phyloP scores from a whole-genome alignment of 1,139 yeast genomes.

The Meyerozyma smithsonii region DNA sequence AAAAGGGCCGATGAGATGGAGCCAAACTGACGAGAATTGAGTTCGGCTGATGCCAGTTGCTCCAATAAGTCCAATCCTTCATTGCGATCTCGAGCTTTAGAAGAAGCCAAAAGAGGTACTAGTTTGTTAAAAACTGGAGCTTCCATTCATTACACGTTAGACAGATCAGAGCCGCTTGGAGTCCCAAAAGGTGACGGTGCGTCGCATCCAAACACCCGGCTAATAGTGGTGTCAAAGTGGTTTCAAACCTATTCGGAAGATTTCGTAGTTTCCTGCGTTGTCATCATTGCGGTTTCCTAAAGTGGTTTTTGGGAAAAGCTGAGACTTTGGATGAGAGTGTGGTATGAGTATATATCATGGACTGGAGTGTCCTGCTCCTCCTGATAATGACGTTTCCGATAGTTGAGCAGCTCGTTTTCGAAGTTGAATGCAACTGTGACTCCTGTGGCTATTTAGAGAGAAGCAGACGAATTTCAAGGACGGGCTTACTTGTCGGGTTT shows the following conservation, averaged over 20 bases:
- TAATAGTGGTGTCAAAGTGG: background rate
- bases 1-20: background rate
- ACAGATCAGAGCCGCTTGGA: no score
- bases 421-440: background rate
- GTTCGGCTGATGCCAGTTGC: background rate
- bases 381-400: background rate
- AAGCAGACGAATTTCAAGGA: no score
- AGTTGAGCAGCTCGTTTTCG: background rate
- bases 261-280: no score
- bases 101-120: background rate
- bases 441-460: background rate
- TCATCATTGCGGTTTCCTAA: background rate
- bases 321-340: background rate
- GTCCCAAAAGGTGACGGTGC: no score
- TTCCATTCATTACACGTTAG: background rate
- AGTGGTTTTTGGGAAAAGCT: background rate
- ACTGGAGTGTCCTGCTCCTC: no score
- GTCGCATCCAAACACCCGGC: background rate
- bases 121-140: background rate
- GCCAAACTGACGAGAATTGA: slow-evolving; percentile 2
- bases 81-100: slow-evolving; percentile 1
- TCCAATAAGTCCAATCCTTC: background rate
- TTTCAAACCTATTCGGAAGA: no score
- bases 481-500: background rate
- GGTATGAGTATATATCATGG: background rate